Evolutionary conservation across 1,139 yeast species (phyloP).

Genomic region (Lodderomyces orthopsilosis): DNA sequence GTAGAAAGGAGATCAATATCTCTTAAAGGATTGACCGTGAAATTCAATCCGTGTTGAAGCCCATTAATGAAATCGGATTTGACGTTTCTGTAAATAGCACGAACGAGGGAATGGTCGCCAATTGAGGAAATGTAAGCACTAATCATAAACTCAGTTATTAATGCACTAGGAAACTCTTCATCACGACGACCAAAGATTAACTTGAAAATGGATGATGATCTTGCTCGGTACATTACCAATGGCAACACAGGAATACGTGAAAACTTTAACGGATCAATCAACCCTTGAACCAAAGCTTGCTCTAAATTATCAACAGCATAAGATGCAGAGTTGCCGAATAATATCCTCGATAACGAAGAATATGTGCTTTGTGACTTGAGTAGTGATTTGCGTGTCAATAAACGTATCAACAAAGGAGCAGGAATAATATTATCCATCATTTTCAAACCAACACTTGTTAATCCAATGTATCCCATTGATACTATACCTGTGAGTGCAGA

Average conservation of each 20-base stretch:
- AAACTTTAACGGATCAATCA: constrained; percentile 40
- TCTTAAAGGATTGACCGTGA: constrained; percentile 14
- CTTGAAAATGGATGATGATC: constrained; percentile 33
- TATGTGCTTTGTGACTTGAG: constrained; percentile 10
- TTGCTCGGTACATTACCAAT: constrained; percentile 37
- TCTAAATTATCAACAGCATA: constrained; percentile 32
- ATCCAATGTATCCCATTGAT: constrained; percentile 42
- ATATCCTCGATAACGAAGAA: constrained; percentile 18
- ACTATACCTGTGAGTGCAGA: constrained; percentile 44
- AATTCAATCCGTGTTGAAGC: constrained; percentile 4
- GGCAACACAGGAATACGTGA: constrained; percentile 43
- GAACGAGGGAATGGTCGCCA: constrained; percentile 35
- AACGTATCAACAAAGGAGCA: constrained; percentile 28
- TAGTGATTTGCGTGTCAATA: constrained; percentile 22
- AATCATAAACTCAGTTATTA: constrained; percentile 36
- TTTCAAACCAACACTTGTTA: constrained; percentile 41
- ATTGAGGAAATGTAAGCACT: constrained; percentile 38
- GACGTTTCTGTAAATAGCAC: constrained; percentile 17
- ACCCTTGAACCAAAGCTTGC: constrained; percentile 32
- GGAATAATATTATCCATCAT: constrained; percentile 41
- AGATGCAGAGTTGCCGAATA: constrained; percentile 19
- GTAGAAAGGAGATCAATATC: constrained; percentile 32
- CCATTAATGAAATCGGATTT: background rate
- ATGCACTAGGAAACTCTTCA: constrained; percentile 17
- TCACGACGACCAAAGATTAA: constrained; percentile 24